A percentile compares a stretch with the other conserved stretches of the same genome.
phyloP scores from a whole-genome alignment of 768 basidiomycete genomes.

The Lyophyllum semitale region DNA sequence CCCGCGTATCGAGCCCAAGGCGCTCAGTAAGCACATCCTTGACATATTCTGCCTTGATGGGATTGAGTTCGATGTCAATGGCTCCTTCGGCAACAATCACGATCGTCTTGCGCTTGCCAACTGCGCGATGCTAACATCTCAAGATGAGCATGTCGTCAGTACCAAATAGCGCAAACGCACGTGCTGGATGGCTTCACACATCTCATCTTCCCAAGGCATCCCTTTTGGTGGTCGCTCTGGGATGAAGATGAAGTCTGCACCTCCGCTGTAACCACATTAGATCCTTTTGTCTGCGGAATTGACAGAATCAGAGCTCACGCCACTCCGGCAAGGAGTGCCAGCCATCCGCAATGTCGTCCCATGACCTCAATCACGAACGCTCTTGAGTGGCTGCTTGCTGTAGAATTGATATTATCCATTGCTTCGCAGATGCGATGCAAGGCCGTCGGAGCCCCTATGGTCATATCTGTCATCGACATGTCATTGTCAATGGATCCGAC shows the following conservation, averaged over 20 bases:
- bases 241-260: constrained; percentile 97
- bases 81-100: constrained; percentile 99
- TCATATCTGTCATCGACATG: constrained; percentile 97
- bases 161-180: constrained; percentile 44
- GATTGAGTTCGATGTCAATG: constrained; percentile 81
- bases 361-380: constrained; percentile 99
- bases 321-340: constrained; percentile 90
- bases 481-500: constrained; percentile 99
- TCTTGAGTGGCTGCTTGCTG: constrained; percentile 92
- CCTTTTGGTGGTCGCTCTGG: constrained; percentile 85
- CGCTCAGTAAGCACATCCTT: constrained; percentile 86
- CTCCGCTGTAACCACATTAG: constrained; percentile 52
- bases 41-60: constrained; percentile 90
- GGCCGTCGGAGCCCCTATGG: constrained; percentile 95
- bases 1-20: constrained; percentile 91
- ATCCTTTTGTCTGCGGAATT: background rate
- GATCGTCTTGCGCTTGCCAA: constrained; percentile 97
- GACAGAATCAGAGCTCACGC: constrained; percentile 49
- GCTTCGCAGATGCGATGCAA: constrained; percentile 96
- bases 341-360: constrained; percentile 99
- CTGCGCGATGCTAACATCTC: constrained; percentile 72
- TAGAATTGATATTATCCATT: constrained; percentile 97
- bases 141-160: background rate
- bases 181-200: constrained; percentile 82
- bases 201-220: constrained; percentile 86